Evolutionary conservation across 192 early-diverging fungal species (phyloP).

Genomic region (Thamnidium elegans): DNA sequence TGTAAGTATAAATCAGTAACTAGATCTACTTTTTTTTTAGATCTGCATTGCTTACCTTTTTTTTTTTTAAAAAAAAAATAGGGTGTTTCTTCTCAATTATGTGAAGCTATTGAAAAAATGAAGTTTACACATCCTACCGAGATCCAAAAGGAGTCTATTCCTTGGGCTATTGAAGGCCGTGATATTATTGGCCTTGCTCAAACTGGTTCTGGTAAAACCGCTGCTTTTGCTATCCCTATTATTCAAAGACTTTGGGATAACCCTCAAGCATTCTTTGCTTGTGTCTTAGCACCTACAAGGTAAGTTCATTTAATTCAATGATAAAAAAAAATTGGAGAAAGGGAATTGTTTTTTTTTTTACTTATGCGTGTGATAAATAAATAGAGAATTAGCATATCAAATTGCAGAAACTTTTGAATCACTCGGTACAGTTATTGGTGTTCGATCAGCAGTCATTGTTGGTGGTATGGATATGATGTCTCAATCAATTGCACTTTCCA

Average conservation of each 20-base stretch:
- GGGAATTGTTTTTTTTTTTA: conserved; percentile 3
- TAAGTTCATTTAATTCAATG: conserved; percentile 17
- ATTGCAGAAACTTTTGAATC: conserved; percentile 92
- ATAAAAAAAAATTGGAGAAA: too few relatives aligned
- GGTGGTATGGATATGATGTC: conserved; percentile 98
- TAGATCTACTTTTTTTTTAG: neutral
- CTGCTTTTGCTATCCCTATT: conserved; percentile 83
- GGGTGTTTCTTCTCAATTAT: conserved; percentile 87
- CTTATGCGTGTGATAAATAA: conserved; percentile 1
- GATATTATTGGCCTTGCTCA: conserved; percentile 99
- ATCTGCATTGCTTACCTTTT: neutral
- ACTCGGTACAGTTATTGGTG: conserved; percentile 87
- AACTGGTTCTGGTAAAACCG: conserved; percentile 91
- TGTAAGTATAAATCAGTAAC: too few relatives aligned
- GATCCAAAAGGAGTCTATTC: conserved; percentile 90
- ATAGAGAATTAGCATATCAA: conserved; percentile 91
- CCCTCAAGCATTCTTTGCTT: conserved; percentile 89
- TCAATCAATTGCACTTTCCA: conserved; percentile 90
- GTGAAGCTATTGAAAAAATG: conserved; percentile 85
- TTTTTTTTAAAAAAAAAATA: conserved; percentile 11
- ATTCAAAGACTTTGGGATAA: conserved; percentile 83
- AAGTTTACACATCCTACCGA: conserved; percentile 87
- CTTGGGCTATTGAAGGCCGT: conserved; percentile 83
- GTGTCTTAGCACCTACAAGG: conserved; percentile 95
- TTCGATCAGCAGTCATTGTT: conserved; percentile 86